phyloP scores from a whole-genome alignment of 257 asterid species.

The Leonotis leonurus region DNA sequence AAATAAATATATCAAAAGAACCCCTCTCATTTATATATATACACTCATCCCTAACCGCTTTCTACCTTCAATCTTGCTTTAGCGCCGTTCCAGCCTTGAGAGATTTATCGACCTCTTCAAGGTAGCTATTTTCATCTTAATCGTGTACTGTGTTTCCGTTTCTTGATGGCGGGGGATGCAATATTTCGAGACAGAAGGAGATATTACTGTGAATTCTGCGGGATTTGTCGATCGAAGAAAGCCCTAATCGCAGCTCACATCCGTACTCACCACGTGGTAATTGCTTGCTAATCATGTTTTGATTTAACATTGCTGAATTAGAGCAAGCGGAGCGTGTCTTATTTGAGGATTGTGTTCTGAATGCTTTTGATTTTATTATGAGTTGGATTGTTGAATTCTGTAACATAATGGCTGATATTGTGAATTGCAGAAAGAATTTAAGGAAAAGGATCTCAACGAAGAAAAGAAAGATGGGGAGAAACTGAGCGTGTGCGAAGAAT shows the following conservation, averaged over 20 bases:
- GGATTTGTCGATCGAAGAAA: conserved; percentile 83
- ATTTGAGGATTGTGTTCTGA: too few species aligned
- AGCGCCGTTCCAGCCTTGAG: conserved; percentile 8
- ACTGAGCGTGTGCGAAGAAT: conserved; percentile 52
- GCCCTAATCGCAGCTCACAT: conserved; percentile 63
- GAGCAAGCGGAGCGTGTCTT: too few species aligned
- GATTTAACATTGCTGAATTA: too few species aligned
- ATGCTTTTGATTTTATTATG: too few species aligned
- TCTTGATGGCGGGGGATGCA: too few species aligned
- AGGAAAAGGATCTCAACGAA: conserved; percentile 21
- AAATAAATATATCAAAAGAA: not conserved
- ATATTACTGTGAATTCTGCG: conserved; percentile 83
- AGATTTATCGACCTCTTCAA: not conserved
- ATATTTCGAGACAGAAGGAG: too few species aligned
- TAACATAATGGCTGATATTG: too few species aligned
- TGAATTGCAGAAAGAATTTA: conserved; percentile 45
- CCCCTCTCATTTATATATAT: not conserved
- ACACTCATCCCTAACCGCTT: not conserved
- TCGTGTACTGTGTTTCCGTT: too few species aligned
- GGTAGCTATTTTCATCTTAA: too few species aligned
- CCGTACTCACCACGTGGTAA: conserved; percentile 50
- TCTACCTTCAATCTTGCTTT: not conserved
- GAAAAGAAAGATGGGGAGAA: conserved; percentile 22
- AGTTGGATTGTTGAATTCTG: too few species aligned
- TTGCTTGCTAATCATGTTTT: not conserved